Evolutionary conservation across 1,284 basidiomycete species (phyloP), one percentile per base, ranked within the genome.

Genomic region (Malassezia pachydermatis): DNA sequence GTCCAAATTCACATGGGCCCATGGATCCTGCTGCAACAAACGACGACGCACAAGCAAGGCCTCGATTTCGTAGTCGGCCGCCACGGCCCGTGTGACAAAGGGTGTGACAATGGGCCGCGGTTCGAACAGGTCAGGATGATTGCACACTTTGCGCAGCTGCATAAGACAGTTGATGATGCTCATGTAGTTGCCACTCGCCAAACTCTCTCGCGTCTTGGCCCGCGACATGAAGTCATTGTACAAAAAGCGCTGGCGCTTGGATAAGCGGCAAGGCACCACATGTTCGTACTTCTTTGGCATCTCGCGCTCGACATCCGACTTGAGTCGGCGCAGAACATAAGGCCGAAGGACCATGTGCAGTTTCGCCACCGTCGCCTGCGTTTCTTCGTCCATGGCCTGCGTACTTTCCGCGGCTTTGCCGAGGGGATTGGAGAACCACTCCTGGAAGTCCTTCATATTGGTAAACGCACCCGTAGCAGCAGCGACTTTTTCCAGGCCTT

Each of bases 161-260:
- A 96, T 96, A 51, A 96, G 78, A 53, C 92, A 86, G 71, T 96
- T 96, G 73, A 90, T 88, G 53, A 96, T 88, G 43, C 76, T 77
- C 48, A 80, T 74, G 60, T 78, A 79, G 48, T 89, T 89, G 3
- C 90, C 92, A 4, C 86, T 88, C 14, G 83, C 78, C 40, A 96
- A 78, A 13, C 86, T 86, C 61, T 86, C 83, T 33, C 81, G 80
- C 2, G 92, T 96, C 54, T 88, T 83, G 0, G 86, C 82, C 23
- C 92, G 80, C 5, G 84, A 79, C 89, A 98, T 95, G 76, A 95
- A 96, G 72, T 96, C 92, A 76, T 98, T 92, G 73, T 98, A 98
- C 7, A 98, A 78, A 72, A 88, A 92, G 5, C 90, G 84, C 65
- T 98, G 92, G 1, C 92, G 81, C 70, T 94, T 95, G 27, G 89